Base-by-base conservation (phyloP, 2,329 filamentous ascomycete species). In the Ceratocystis diversiconidia region DNA sequence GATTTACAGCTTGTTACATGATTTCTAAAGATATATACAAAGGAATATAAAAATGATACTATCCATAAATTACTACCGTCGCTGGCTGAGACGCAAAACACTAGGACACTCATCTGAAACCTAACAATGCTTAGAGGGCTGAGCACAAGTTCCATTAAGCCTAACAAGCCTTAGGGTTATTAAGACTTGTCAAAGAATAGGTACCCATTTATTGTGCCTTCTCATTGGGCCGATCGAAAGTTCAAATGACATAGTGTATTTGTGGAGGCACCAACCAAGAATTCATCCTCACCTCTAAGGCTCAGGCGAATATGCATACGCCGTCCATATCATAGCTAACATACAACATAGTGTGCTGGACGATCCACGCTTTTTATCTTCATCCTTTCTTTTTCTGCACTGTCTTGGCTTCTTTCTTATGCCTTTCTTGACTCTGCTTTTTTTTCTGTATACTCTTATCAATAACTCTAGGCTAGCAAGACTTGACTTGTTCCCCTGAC, bases 281-380 rank as follows among this genome's bases (percentile, higher is more conserved):
- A 32, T 32, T 57, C 52, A 36, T 59, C 28, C 30, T 30, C 25
- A 59, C 22, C 28, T 59, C 30, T 7, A 36, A 59, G 32, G 55
- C 25, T 59, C 55, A 36, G 55, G 55, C 55, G 28, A 59, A 59
- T 59, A n/a, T 59, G 28, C 55, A 59, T 36, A 59, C 55, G 55
- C 28, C 55, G 55, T 30, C 10, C 55, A 59, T 52, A 15, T 28
- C 48, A 52, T 52, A 52, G 48, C 48, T 52, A 41, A 41, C 10
- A 41, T 41, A 41, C 36, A 41, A 41, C 10, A 41, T 41, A 41
- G 36, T 41, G 36, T 41, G 36, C 36, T 3, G 4, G 36, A 41
- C 36, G 36, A 52, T 28, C 3, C 48, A 15, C 48, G 48, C 48
- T 52, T 52, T 41, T 59, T 59, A 59, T 59, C 55, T 59, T 59